Evolutionary conservation across 1,139 yeast genomes (phyloP), one percentile per base, ranked within the genome.

Genomic region (Meyerozyma carpophila): DNA sequence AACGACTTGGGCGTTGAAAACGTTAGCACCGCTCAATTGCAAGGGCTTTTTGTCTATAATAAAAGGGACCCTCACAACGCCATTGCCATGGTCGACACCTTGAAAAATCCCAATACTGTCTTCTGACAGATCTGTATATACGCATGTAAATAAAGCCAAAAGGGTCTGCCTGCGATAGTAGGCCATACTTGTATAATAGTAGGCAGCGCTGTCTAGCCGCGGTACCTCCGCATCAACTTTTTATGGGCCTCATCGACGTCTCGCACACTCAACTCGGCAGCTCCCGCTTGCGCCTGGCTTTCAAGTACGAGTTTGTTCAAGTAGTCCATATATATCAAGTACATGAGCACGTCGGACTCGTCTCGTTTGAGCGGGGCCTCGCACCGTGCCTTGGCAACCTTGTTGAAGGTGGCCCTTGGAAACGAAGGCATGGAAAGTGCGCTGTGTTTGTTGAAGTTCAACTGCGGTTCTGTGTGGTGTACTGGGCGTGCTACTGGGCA

Each of bases 1-100:
- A 59, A 63, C 27, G 69, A 67, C 10, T 65, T 85, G 51, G 75
- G 74, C 28, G 62, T 79, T 47, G 77, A 81, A 2, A 58, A 63
- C 44, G 81, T 93, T 27, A 86, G 95, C 55, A 90, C 98, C 0
- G 99, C 99, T 1, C 96, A 88, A 59, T 71, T 93, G 48, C 98
- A 93, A 62, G 99, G 98, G 1, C 73, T 93, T 46, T 93, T 93
- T 72, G 97, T 93, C 8, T 89, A 88, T 68, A 88, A 89, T 66
- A 93, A 93, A 63, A 77, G 86, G 48, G 84, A 83, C 50, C 96
- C 98, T 0, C 74, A 75, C 37, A 78, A 78, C 11, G 96, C 98
- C 1, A 68, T 91, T 37, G 70, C 68, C 8, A 84, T 84, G 83
- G 77, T 86, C 13, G 72, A 63, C 40, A 60, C 70, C 3, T 62